phyloP scores from a whole-genome alignment of 495 filamentous ascomycete genomes.

The Talaromyces stipitatus region DNA sequence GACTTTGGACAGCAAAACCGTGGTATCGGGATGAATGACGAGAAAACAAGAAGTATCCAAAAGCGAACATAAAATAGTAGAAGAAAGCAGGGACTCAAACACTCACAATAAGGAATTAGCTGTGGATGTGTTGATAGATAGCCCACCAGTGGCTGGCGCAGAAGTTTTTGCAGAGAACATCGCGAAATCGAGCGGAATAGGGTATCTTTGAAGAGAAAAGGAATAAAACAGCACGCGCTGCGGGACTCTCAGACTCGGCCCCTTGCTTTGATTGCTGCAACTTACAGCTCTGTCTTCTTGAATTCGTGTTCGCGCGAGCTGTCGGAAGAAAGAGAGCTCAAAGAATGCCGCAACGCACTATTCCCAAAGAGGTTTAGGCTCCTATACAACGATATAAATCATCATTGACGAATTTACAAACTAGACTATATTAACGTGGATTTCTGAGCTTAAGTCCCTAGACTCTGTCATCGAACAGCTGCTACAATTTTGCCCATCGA shows the following conservation, averaged over 20 bases:
- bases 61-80: neutral
- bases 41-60: neutral
- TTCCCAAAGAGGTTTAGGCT: neutral
- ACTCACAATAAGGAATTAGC: conserved; percentile 68
- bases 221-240: neutral
- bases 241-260: neutral
- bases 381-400: neutral
- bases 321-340: neutral
- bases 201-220: neutral
- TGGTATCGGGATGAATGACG: neutral
- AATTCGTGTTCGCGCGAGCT: neutral
- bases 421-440: no score
- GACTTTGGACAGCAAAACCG: neutral
- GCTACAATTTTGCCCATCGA: no score
- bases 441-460: no score
- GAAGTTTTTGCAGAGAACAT: conserved; percentile 59
- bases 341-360: neutral
- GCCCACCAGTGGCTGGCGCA: conserved; percentile 36
- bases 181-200: neutral
- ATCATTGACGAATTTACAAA: no score
- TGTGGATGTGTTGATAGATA: conserved; percentile 72
- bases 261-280: neutral
- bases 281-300: neutral
- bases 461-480: no score
- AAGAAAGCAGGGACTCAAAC: neutral